Conservation (phyloP, 164 flowering plant genomes). For the Dillenia turbinata region DNA sequence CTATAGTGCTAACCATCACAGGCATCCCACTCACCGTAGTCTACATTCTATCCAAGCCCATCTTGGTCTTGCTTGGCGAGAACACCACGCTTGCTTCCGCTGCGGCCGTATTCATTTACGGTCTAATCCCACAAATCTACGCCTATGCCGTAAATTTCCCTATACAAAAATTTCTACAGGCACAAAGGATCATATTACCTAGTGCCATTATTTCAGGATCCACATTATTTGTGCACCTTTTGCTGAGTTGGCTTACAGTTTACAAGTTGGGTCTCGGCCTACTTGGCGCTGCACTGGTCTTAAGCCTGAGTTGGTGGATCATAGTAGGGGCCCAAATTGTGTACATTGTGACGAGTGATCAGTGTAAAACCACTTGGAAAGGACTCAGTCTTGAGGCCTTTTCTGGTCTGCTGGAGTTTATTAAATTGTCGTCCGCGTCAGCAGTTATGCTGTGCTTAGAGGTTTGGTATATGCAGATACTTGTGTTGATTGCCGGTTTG, state of each 20-base stretch:
- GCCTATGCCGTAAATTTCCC: constrained; percentile 29
- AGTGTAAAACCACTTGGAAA: constrained; percentile 12
- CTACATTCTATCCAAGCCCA: constrained; percentile 20
- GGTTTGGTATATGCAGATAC: constrained; percentile 21
- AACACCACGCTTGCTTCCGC: constrained; percentile 7
- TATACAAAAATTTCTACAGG: constrained; percentile 25
- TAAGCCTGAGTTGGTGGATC: too few relatives aligned
- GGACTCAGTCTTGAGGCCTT: too few relatives aligned
- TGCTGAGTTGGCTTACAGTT: too few relatives aligned
- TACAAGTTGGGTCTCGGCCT: neutral
- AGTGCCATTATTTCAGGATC: constrained; percentile 19
- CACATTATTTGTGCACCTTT: neutral
- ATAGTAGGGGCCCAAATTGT: neutral
- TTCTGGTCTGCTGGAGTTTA: constrained; percentile 18
- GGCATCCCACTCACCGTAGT: constrained; percentile 10
- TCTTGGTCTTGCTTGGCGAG: constrained; percentile 18
- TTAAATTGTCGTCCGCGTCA: constrained; percentile 9
- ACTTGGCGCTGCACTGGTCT: constrained; percentile 1
- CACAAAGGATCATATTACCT: constrained; percentile 26
- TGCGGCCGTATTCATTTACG: constrained; percentile 17
- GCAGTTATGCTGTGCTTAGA: constrained; percentile 50
- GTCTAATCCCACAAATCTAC: constrained; percentile 27
- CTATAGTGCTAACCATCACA: constrained; percentile 11
- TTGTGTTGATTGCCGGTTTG: neutral
- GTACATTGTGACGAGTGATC: constrained; percentile 15